Evolutionary conservation across 2,329 filamentous ascomycete species (phyloP), one percentile per base, ranked within the genome.

Genomic region (Massarina eburnea): DNA sequence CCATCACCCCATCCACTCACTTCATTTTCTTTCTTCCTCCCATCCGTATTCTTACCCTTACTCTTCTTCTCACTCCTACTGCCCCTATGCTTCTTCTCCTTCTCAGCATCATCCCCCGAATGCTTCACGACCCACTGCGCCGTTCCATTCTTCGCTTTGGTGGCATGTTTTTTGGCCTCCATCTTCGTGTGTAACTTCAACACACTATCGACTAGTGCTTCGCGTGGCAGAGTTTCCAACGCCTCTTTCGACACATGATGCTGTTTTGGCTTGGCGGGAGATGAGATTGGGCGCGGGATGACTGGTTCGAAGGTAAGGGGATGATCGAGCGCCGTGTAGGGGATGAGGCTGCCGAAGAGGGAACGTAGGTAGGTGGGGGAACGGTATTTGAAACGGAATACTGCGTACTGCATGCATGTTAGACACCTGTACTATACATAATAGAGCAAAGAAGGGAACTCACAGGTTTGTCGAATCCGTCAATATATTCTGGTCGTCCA

Each of bases 371-470:
- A 45, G 2, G 38, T 41, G 37, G 45, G 46, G 15, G 62, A 69
- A 2, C 74, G 67, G 46, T 76, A 77, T 42, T 73, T 73, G 67
- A 77, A 78, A n/a, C 67, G 66, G 55, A 78, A 77, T 9, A 77
- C 70, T 0, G 74, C 75, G 46, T 75, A 77, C 19, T 72, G 71
- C 10, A n/a, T 20, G 17, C 29, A 21, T 1, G 30, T 2, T 24
- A 41, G 27, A 47, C 24, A 41, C 33, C 21, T 6, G 17, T 15
- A 29, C 20, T 38, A 15, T 41, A 32, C 15, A 15, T 2, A 8
- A 36, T 27, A 6, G 35, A 4, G 8, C 8, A 14, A 36, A 14
- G 14, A 21, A 17, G n/a, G 12, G 22, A 1, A 46, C 49, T 48
- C 42, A 55, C 55, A n/a, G 67, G 64, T 14, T 43, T 54, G 1